Evolutionary conservation across 2,329 filamentous ascomycete genomes (phyloP), one percentile per base, ranked within the genome.

Genomic region (Cryphonectria carpinicola): DNA sequence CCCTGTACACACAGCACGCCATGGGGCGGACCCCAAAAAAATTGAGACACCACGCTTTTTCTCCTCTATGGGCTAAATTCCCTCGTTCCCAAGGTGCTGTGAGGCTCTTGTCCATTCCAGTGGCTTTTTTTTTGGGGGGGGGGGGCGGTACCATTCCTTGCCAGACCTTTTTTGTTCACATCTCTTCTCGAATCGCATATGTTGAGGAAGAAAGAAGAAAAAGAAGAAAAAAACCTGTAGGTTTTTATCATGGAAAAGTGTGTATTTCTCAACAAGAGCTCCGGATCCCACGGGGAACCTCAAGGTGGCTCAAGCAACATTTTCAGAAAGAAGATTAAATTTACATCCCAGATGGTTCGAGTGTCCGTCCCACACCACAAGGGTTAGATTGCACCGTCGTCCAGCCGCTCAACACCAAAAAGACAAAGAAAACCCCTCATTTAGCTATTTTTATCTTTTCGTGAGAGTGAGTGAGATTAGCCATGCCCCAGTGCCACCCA

Each of bases 401-500:
- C 54, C 66, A 69, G 43, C 56, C 49, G 65, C 43, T 35, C 28
- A 35, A 67, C 39, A 52, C 56, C 37, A 39, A 39, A 39, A 39
- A 39, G 37, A 13, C 37, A 39, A 39, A 39, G 5, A 46, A 32
- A 56, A 32, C 14, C 32, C 35, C n/a, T 54, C 68, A 25, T 25
- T 56, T 43, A 32, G 13, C 39, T 39, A 43, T 39, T 25, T 17
- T 43, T 19, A 4, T 19, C 13, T 39, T 37, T 32, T 4, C 32
- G 32, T 2, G 32, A 32, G 32, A 4, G 32, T 4, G 32, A 14
- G 5, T n/a, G 56, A 62, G n/a, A 35, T 67, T 61, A 62, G 60
- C 5, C 52, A 70, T 66, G 43, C 56, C 39, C 32, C 49, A 52
- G 52, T 62, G 66, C 66, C 69, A 62, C 69, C 71, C 75, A 75